phyloP scores from a whole-genome alignment of 2,329 filamentous ascomycete species.

The Pestalotiopsis sp. region DNA sequence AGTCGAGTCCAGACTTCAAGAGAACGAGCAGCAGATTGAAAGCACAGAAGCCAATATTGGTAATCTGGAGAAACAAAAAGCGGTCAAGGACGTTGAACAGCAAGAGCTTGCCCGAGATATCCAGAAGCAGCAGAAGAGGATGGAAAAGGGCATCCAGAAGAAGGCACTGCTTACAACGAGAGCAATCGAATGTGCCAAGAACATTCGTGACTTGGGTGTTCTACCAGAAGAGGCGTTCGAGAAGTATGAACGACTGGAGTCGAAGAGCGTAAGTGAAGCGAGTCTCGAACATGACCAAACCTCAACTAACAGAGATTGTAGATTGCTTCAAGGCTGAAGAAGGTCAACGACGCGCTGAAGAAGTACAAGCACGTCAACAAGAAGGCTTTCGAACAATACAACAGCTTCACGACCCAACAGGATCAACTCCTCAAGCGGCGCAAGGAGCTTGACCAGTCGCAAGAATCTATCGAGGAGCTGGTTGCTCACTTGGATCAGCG shows the following conservation, averaged over 20 bases:
- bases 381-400: conserved; percentile 99
- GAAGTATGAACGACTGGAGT: conserved; percentile 83
- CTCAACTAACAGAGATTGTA: conserved; percentile 27
- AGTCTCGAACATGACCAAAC: not conserved
- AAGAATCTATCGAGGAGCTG: conserved; percentile 86
- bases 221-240: conserved; percentile 92
- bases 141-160: conserved; percentile 91
- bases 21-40: conserved; percentile 77
- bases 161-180: conserved; percentile 79
- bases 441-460: conserved; percentile 83
- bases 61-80: conserved; percentile 46
- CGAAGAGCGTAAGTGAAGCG: conserved; percentile 64
- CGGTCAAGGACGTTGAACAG: conserved; percentile 70
- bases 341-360: conserved; percentile 89
- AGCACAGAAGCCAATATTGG: conserved; percentile 40
- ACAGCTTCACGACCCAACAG: conserved; percentile 91
- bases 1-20: conserved; percentile 69
- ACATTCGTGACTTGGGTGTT: conserved; percentile 90
- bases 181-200: conserved; percentile 79
- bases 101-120: conserved; percentile 78
- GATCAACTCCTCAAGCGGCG: conserved; percentile 84
- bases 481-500: conserved; percentile 91
- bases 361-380: conserved; percentile 99
- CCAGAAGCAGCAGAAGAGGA: conserved; percentile 82
- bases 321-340: conserved; percentile 74